phyloP scores from a whole-genome alignment of 305 asterid species.

The Solanum hybrid region DNA sequence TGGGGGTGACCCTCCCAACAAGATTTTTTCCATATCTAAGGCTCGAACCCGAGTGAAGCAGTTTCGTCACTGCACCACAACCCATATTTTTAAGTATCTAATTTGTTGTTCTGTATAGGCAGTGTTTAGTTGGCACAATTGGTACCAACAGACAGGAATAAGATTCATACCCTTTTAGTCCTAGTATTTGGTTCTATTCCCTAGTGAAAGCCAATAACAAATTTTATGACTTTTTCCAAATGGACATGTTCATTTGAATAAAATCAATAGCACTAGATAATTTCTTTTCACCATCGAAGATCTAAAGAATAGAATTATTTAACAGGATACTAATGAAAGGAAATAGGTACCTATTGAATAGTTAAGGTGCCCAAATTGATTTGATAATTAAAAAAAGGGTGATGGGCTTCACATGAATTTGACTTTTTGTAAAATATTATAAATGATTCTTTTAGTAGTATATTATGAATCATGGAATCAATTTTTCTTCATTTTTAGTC shows the following conservation, averaged over 20 bases:
- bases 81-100: background rate
- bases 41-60: too few species aligned
- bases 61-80: accelerated
- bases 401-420: background rate
- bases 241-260: background rate
- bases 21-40: too few species aligned
- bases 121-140: background rate
- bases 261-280: background rate
- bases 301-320: background rate
- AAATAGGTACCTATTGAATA: background rate
- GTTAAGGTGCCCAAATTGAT: background rate
- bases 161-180: background rate
- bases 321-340: background rate
- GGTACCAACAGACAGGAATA: background rate
- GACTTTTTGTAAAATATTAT: background rate
- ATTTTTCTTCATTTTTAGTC: background rate
- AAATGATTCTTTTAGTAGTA: too few species aligned
- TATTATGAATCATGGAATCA: background rate
- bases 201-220: background rate
- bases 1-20: accelerated
- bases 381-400: background rate
- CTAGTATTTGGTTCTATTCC: background rate
- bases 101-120: background rate
- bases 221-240: background rate
- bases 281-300: background rate